Base-by-base conservation (phyloP, 768 basidiomycete species). In the Tulasnella calospora region DNA sequence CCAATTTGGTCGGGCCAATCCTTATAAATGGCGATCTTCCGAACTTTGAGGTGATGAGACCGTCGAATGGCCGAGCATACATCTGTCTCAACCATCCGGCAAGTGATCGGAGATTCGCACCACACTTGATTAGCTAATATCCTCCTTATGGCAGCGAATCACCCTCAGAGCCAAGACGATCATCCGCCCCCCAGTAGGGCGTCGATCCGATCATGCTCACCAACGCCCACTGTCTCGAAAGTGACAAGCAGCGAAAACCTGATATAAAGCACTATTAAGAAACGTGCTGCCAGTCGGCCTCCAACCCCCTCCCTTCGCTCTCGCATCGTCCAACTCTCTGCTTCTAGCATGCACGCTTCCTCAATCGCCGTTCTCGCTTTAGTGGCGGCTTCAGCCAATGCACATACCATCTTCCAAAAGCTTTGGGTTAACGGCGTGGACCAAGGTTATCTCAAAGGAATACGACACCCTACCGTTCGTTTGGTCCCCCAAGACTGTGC, bases 381-480 rank as follows among this genome's bases (percentile, higher is more conserved):
- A 15, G 77, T 30, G 33, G 35, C 40, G n/a, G 77, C 67, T 38
- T 78, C 69, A 41, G 77, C 44, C 30, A 71, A 71, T 38, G 77
- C 69, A 17, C 77, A 78, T 44, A 78, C 77, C 8, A 78, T 78
- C 70, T 46, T 78, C 30, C 77, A 78, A 30, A 40, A 71, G n/a
- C 36, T 71, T 72, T 71, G 69, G 40, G 69, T 78, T 19, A 78
- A 78, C 23, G 69, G 71, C 1, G 74, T 70, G 12, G 78, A 79
- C 47, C 78, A 79, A 41, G 79, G 79, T 19, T 79, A 79, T 72
- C 77, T 79, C 17, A 79, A 78, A n/a, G 70, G 61, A 71, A 38
- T 73, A 19, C 41, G 81, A 12, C 72, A 75, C 0, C 86, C 87
- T 3, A 81, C 82, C n/a, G 75, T 76, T 27, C n/a, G 75, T 55